Percentiles rank a stretch among this genome's conserved stretches.
Evolutionary conservation across 345 rosid genomes (phyloP).

Genomic region (Euphorbia tirucalli): DNA sequence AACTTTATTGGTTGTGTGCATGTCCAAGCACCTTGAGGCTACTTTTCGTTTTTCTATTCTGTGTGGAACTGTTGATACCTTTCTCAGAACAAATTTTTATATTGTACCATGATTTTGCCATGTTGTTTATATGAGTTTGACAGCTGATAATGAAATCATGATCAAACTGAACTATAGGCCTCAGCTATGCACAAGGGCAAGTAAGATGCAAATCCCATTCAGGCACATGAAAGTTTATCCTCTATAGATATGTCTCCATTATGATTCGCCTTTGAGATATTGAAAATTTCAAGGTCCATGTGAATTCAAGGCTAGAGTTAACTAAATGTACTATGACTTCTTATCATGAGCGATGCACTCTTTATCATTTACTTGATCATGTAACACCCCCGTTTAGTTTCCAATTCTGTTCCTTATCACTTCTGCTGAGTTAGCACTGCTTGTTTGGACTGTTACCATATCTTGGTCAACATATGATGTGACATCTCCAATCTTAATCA

Average conservation of each 20-base stretch:
- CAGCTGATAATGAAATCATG: constrained; percentile 6
- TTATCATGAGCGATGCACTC: neutral
- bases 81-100: neutral
- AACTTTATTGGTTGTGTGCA: neutral
- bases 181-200: neutral
- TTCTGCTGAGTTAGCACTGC: neutral
- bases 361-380: constrained; percentile 4
- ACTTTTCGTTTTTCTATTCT: neutral
- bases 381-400: neutral
- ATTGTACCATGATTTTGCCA: neutral
- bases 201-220: neutral
- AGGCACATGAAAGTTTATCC: neutral
- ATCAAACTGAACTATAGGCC: neutral
- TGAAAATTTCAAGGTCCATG: neutral
- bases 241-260: neutral
- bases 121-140: neutral
- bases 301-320: neutral
- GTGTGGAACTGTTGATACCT: neutral
- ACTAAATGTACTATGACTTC: neutral
- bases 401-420: neutral
- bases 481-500: constrained; percentile 6
- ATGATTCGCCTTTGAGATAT: neutral
- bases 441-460: constrained; percentile 10
- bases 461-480: neutral
- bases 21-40: neutral